Base-by-base conservation (phyloP, 164 flowering plant species). In the Berberis vulgaris region DNA sequence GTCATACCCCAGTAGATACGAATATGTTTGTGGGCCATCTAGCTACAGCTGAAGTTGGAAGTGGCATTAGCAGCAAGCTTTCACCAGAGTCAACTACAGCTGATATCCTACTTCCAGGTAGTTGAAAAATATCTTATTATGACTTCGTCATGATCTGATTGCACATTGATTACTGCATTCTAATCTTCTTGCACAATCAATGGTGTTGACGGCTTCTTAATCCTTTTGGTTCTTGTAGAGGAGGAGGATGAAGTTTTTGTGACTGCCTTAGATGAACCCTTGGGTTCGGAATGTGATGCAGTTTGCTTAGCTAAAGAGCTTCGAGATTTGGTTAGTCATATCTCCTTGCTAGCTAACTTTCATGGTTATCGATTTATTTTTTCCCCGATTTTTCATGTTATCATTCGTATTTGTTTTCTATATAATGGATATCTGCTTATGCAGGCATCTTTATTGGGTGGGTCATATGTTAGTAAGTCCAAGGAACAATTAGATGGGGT, bases 401-500 rank as follows among this genome's bases (percentile, higher is more conserved):
- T 55, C 49, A 56, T 47, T 54, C 10, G n/a, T 44, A 62, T 39
- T 52, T 10, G 65, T 62, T 40, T 67, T 59, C 38, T 50, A 45
- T 60, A 9, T 26, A 1, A 54, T 38, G 2, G 63, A 38, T 43
- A n/a, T 40, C 55, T 71, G 1, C 62, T 45, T 64, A 12, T 68
- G 46, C 72, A 93, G 99, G 96, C 96, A 77, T 77, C 82, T 49
- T 80, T 74, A 85, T 71, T 91, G 68, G 94, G 96, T 73, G 99
- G 99, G 54, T 86, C 96, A 43, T 94, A 91, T 79, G 76, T 71
- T 55, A 59, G 75, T 63, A 73, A 70, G 69, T 65, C 69, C n/a
- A 3, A 39, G 41, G 72, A 74, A 62, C 74, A 80, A 56, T 60
- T 83, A 60, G 74, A 64, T 66, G 97, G 96, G 68, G 82, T 75